phyloP scores from a whole-genome alignment of 176 grass and related monocot genomes.

The Pontederia crassipes region DNA sequence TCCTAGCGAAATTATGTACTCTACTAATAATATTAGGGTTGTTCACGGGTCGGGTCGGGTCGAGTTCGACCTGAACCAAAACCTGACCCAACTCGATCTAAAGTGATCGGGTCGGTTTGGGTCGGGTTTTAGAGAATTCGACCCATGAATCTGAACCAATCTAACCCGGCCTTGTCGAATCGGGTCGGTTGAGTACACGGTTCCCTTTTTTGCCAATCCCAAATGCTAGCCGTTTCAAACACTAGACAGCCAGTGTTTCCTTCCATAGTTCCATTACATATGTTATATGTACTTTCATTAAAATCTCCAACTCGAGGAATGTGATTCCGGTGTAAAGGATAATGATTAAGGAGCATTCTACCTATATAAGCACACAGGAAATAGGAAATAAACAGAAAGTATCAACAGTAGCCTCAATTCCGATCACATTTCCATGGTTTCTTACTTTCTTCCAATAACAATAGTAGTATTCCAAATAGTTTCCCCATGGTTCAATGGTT shows the following conservation, averaged over 20 bases:
- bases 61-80: no score
- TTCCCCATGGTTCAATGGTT: constrained; percentile 83
- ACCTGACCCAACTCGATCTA: no score
- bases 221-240: constrained; percentile 89
- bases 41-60: no score
- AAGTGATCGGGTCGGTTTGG: no score
- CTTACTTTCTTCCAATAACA: constrained; percentile 90
- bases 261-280: no score
- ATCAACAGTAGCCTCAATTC: constrained; percentile 8
- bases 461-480: constrained; percentile 90
- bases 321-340: constrained; percentile 61
- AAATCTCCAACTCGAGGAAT: constrained; percentile 99
- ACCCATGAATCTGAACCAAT: no score
- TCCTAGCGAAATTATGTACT: no score
- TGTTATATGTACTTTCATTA: constrained; percentile 98
- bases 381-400: not conserved
- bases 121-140: no score
- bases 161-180: no score
- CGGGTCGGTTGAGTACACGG: no score
- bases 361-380: constrained; percentile 13
- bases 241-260: constrained; percentile 94
- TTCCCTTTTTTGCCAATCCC: no score
- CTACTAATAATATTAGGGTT: no score
- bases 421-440: constrained; percentile 93
- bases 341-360: constrained; percentile 17